Evolutionary conservation across 352 stramenopile genomes (phyloP), one percentile per base, ranked within the genome.

Genomic region (Nothophytophthora sp.): DNA sequence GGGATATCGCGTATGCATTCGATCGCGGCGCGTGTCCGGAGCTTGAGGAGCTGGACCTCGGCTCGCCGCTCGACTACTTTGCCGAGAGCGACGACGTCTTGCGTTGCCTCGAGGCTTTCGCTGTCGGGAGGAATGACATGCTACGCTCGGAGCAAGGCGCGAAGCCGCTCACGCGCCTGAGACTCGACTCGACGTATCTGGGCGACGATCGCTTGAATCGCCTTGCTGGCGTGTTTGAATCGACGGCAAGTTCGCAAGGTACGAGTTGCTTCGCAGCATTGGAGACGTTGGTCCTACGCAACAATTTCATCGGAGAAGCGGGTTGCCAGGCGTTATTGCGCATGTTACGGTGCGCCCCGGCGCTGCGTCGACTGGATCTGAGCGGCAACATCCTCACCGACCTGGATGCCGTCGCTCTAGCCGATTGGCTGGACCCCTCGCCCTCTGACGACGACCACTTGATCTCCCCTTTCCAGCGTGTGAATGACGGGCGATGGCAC

Each of bases 371-470:
- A 13, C 50, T 88, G 25, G 64, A 72, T 15, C 49, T 88, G 39
- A 64, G 61, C 16, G 55, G 67, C 35, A 88, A 88, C 34, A 86
- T 88, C 36, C 48, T 88, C 32, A 86, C 74, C 0, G 74, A 86
- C 52, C 41, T 67, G 11, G 74, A 84, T 42, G 69, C 61, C 1
- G 38, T 69, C n/a, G 58, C 63, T 11, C 29, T 72, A 15, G 63
- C 49, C 4, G 52, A 72, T 9, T 28, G 25, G n/a, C 19, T 68
- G 37, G 58, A 62, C 55, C n/a, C 47, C 20, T 2, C 18, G 27
- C 30, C 35, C n/a, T n/a, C n/a, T n/a, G n/a, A n/a, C n/a, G n/a
- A n/a, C n/a, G n/a, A n/a, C n/a, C n/a, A n/a, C n/a, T n/a, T n/a
- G n/a, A n/a, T n/a, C n/a, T n/a, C n/a, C n/a, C n/a, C n/a, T n/a